phyloP scores from a whole-genome alignment of 192 early-diverging fungal species.

The Coemansia asiatica region DNA sequence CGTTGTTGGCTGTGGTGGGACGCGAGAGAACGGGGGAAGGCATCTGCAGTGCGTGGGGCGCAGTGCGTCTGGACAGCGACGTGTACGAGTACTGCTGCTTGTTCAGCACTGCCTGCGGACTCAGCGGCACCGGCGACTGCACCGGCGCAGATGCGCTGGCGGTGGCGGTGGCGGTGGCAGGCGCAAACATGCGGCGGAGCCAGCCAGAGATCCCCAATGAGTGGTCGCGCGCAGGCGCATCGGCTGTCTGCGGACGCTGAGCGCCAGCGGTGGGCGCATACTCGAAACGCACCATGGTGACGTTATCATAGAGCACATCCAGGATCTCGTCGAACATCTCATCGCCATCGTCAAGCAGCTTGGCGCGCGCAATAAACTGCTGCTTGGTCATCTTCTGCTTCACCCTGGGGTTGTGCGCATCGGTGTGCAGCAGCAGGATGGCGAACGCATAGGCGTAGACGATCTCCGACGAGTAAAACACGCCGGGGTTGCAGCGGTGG shows the following conservation, averaged over 20 bases:
- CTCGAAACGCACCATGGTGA: conserved; percentile 52
- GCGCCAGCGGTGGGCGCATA: conserved; percentile 30
- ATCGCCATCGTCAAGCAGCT: conserved; percentile 66
- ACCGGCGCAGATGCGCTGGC: not conserved
- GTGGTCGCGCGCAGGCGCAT: conserved; percentile 14
- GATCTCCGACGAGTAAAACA: conserved; percentile 64
- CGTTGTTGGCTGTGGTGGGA: conserved; percentile 32
- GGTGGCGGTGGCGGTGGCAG: conserved; percentile 13
- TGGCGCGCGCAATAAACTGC: conserved; percentile 71
- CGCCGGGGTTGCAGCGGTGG: conserved; percentile 64
- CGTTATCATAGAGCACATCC: conserved; percentile 63
- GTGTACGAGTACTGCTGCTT: conserved; percentile 55
- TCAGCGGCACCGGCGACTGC: conserved; percentile 29
- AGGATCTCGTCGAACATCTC: conserved; percentile 69
- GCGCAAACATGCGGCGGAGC: conserved; percentile 48
- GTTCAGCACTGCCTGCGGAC: conserved; percentile 32
- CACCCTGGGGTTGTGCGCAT: conserved; percentile 81
- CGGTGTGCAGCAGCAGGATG: conserved; percentile 79
- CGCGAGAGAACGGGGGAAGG: conserved; percentile 17
- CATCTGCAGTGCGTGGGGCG: not conserved
- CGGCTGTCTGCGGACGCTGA: not conserved
- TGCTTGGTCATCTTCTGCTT: conserved; percentile 80
- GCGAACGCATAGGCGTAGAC: conserved; percentile 80
- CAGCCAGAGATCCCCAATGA: conserved; percentile 41
- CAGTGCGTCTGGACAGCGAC: conserved; percentile 19